phyloP scores from a whole-genome alignment of 768 basidiomycete species.

The Suillus fuscotomentosus region DNA sequence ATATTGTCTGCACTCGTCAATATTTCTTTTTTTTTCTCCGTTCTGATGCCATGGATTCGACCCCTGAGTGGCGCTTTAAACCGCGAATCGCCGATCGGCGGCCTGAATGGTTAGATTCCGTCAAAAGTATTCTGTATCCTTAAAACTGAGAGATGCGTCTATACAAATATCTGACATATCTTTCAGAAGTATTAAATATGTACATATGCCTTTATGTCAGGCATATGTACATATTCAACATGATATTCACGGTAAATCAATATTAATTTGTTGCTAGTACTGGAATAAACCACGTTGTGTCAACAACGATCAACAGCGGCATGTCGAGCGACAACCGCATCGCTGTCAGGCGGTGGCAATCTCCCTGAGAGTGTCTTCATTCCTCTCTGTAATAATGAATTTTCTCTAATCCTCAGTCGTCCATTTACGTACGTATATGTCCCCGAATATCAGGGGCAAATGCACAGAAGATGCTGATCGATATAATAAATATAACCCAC shows the following conservation, averaged over 20 bases:
- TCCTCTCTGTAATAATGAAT: slow-evolving; percentile 34
- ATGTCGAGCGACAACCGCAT: slow-evolving; percentile 9
- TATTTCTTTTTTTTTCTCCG: slow-evolving; percentile 2
- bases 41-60: background rate
- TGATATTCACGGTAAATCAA: background rate
- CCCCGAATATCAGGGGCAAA: slow-evolving; percentile 59
- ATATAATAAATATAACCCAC: slow-evolving; percentile 60
- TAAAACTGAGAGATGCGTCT: background rate
- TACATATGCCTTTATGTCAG: background rate
- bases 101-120: slow-evolving; percentile 12
- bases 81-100: slow-evolving; percentile 31
- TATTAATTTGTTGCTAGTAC: slow-evolving; percentile 5
- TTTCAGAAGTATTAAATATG: background rate
- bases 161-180: background rate
- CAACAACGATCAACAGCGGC: slow-evolving; percentile 10
- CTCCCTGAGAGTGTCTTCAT: slow-evolving; percentile 21
- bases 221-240: background rate
- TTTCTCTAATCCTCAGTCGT: slow-evolving; percentile 29
- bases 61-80: slow-evolving; percentile 18
- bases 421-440: slow-evolving; percentile 58
- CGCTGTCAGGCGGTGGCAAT: slow-evolving; percentile 20
- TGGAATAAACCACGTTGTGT: slow-evolving; percentile 8
- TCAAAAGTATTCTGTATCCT: background rate
- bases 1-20: slow-evolving; percentile 4
- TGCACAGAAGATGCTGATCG: slow-evolving; percentile 45